Evolutionary conservation across 2,329 filamentous ascomycete genomes (phyloP).

Genomic region (Teratosphaeria epicoccoides): DNA sequence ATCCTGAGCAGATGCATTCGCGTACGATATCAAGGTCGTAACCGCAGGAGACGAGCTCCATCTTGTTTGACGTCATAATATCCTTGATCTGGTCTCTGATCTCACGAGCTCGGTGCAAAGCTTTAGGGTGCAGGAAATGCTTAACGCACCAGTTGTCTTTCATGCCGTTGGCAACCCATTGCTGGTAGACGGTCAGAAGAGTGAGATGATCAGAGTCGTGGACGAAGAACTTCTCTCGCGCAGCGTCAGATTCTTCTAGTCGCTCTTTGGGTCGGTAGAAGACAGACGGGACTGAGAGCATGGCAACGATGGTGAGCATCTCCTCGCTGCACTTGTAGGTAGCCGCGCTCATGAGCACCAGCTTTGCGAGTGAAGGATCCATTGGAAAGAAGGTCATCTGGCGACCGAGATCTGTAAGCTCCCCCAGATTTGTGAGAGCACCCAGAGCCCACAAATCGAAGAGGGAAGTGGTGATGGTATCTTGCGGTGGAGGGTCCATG

Average conservation of each 20-base stretch:
- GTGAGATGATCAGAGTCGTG: slow-evolving; percentile 95
- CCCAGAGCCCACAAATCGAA: slow-evolving; percentile 97
- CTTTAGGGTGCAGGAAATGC: slow-evolving; percentile 94
- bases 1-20: slow-evolving; percentile 93
- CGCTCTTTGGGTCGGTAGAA: slow-evolving; percentile 96
- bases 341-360: slow-evolving; percentile 73
- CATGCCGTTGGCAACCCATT: slow-evolving; percentile 86
- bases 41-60: slow-evolving; percentile 76
- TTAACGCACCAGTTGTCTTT: slow-evolving; percentile 86
- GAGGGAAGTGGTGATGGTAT: slow-evolving; percentile 91
- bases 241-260: slow-evolving; percentile 89
- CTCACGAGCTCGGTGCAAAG: slow-evolving; percentile 80
- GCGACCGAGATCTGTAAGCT: slow-evolving; percentile 73
- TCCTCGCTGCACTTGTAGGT: slow-evolving; percentile 85
- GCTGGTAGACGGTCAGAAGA: slow-evolving; percentile 86
- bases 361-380: slow-evolving; percentile 90
- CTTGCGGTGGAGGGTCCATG: slow-evolving; percentile 96
- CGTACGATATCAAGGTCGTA: slow-evolving; percentile 96
- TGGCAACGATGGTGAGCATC: slow-evolving; percentile 95
- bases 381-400: slow-evolving; percentile 98
- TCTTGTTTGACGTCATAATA: slow-evolving; percentile 89
- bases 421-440: slow-evolving; percentile 84
- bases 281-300: slow-evolving; percentile 92
- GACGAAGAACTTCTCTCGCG: slow-evolving; percentile 96
- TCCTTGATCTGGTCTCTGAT: slow-evolving; percentile 88